Evolutionary conservation across 768 basidiomycete species (phyloP).

Genomic region (Tricholomella constricta): DNA sequence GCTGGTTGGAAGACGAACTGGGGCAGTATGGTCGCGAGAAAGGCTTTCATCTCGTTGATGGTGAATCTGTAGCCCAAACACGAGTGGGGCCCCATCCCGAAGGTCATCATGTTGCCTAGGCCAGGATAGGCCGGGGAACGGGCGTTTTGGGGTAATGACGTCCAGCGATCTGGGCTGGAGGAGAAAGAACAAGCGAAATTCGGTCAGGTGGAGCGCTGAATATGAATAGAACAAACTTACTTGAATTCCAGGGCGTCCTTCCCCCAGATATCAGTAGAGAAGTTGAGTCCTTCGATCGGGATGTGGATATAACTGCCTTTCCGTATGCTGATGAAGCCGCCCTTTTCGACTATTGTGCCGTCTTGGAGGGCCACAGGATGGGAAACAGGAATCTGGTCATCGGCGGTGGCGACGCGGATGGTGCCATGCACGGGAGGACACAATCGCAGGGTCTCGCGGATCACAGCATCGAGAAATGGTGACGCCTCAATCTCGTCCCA

Average conservation of each 20-base stretch:
- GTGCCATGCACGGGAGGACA: slow-evolving; percentile 58
- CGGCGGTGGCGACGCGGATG: slow-evolving; percentile 53
- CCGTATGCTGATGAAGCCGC: slow-evolving; percentile 43
- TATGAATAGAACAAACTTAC: slow-evolving; percentile 33
- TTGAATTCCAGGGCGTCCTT: slow-evolving; percentile 53
- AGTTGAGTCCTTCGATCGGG: slow-evolving; percentile 57
- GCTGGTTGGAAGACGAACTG: slow-evolving; percentile 48
- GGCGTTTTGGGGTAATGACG: slow-evolving; percentile 36
- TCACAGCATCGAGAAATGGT: slow-evolving; percentile 56
- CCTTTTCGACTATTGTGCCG: slow-evolving; percentile 37
- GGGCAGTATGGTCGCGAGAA: slow-evolving; percentile 46
- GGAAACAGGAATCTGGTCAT: slow-evolving; percentile 57
- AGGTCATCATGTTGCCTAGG: slow-evolving; percentile 52
- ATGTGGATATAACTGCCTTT: slow-evolving; percentile 60
- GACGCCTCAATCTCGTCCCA: slow-evolving; percentile 42
- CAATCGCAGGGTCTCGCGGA: slow-evolving; percentile 59
- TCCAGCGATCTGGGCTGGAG: slow-evolving; percentile 59
- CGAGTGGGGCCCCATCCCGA: slow-evolving; percentile 51
- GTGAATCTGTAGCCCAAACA: slow-evolving; percentile 54
- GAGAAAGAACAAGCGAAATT: slow-evolving; percentile 3
- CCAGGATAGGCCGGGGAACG: slow-evolving; percentile 44
- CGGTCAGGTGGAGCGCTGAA: background rate
- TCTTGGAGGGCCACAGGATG: slow-evolving; percentile 43
- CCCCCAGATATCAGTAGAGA: slow-evolving; percentile 56
- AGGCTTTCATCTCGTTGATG: slow-evolving; percentile 51